Conservation (phyloP, 2,329 filamentous ascomycete genomes). For the Penicillium sp. region DNA sequence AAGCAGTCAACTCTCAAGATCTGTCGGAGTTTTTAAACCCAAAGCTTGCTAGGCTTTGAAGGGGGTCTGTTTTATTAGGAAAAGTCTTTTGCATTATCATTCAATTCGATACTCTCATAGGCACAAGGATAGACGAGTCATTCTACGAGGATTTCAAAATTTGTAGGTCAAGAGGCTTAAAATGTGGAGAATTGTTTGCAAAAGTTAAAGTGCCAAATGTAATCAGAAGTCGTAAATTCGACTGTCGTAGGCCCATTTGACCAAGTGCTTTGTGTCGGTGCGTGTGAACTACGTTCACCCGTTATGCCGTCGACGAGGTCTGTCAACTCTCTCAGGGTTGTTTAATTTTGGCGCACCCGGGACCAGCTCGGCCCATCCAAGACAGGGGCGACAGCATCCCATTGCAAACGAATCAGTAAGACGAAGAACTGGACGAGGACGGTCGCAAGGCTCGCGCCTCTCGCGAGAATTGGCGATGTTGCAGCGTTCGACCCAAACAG, state of each 20-base stretch:
- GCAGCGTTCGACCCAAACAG: slow-evolving; percentile 7
- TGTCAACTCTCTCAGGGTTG: background rate
- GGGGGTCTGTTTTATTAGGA: background rate
- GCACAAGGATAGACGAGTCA: background rate
- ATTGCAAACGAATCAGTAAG: slow-evolving; percentile 2
- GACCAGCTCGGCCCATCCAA: slow-evolving; percentile 4
- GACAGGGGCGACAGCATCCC: slow-evolving; percentile 5
- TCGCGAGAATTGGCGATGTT: slow-evolving; percentile 1
- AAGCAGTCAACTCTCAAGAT: background rate
- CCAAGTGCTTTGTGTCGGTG: too few relatives aligned
- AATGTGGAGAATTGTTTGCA: too few relatives aligned
- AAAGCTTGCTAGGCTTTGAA: slow-evolving; percentile 2
- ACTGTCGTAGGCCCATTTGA: too few relatives aligned
- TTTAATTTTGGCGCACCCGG: background rate
- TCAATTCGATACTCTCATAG: background rate
- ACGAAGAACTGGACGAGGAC: slow-evolving; percentile 4
- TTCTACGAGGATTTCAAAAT: too few relatives aligned
- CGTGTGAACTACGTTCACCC: background rate
- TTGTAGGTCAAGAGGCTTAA: too few relatives aligned
- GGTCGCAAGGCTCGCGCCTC: background rate
- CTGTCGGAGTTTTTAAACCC: background rate
- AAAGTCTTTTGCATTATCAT: background rate
- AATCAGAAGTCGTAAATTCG: too few relatives aligned
- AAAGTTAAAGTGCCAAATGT: too few relatives aligned
- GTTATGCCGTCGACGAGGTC: background rate